Conservation (phyloP, 495 filamentous ascomycete species). For the Penicillium mononematosum region DNA sequence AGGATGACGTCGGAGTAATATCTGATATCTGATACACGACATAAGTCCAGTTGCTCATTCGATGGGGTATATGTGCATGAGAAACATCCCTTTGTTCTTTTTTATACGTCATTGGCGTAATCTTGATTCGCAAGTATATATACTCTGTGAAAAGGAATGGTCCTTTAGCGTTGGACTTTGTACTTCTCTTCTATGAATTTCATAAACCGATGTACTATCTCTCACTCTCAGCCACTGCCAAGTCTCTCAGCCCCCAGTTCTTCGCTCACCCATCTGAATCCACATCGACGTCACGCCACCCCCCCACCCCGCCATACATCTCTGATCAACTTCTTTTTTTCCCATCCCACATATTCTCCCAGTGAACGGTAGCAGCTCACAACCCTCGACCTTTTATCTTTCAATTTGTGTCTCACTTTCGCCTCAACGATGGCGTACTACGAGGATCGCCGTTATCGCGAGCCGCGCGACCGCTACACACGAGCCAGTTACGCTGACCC, state of each 20-base stretch:
- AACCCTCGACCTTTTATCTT: constrained; percentile 9
- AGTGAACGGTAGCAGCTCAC: constrained; percentile 20
- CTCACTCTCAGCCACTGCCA: constrained; percentile 21
- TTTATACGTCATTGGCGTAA: constrained; percentile 5
- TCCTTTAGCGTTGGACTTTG: background rate
- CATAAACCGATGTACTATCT: background rate
- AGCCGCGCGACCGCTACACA: constrained; percentile 33
- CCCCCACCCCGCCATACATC: constrained; percentile 23
- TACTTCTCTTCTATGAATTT: background rate
- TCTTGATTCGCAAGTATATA: constrained; percentile 4
- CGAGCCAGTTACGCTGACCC: constrained; percentile 34
- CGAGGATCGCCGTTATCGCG: constrained; percentile 35
- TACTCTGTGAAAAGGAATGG: background rate
- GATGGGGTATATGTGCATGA: background rate
- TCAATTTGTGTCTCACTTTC: constrained; percentile 7
- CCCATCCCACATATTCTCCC: constrained; percentile 13
- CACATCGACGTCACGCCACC: constrained; percentile 31
- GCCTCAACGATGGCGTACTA: constrained; percentile 41
- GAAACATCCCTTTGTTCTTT: background rate
- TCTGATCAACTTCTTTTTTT: constrained; percentile 1
- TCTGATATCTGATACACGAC: background rate
- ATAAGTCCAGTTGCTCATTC: constrained; percentile 6
- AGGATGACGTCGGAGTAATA: constrained; percentile 23
- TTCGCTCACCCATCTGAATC: constrained; percentile 9
- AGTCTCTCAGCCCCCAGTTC: constrained; percentile 12